Conservation (phyloP, 805 yeast species). For the Metschnikowia rubicola region DNA sequence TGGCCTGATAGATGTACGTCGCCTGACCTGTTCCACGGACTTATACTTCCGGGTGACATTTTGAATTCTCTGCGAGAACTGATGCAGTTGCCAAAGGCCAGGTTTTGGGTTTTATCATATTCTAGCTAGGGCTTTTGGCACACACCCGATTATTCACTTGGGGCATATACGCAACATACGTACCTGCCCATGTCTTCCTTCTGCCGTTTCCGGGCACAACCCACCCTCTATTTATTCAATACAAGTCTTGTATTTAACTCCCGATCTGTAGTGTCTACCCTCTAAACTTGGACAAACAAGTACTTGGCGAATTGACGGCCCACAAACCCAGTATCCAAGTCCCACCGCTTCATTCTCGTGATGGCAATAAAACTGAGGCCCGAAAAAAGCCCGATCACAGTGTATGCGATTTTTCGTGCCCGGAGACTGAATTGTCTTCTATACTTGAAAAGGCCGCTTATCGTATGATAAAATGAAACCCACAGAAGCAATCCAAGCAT, state of each 20-base stretch:
- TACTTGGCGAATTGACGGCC: slow-evolving; percentile 30
- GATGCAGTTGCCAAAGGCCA: no score
- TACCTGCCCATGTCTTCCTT: background rate
- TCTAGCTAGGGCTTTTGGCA: no score
- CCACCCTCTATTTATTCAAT: slow-evolving; percentile 3
- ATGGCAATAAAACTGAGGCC: slow-evolving; percentile 38
- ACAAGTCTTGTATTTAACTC: slow-evolving; percentile 6
- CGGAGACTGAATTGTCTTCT: slow-evolving; percentile 35
- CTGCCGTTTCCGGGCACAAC: background rate
- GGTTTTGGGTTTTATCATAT: background rate
- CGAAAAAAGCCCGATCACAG: slow-evolving; percentile 34
- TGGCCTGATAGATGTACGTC: no score
- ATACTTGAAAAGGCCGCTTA: slow-evolving; percentile 52
- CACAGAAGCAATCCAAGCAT: slow-evolving; percentile 20
- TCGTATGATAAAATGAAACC: slow-evolving; percentile 46
- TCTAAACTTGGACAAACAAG: slow-evolving; percentile 9
- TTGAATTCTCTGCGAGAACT: background rate
- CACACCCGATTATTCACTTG: no score
- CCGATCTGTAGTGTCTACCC: slow-evolving; percentile 3
- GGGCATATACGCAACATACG: no score
- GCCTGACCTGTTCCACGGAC: no score
- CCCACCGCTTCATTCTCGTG: slow-evolving; percentile 20
- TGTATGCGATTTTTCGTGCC: slow-evolving; percentile 46
- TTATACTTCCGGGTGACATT: background rate
- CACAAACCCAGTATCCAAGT: slow-evolving; percentile 27